phyloP scores from a whole-genome alignment of 78 protist species.

The Dictyostelium capitatum region DNA sequence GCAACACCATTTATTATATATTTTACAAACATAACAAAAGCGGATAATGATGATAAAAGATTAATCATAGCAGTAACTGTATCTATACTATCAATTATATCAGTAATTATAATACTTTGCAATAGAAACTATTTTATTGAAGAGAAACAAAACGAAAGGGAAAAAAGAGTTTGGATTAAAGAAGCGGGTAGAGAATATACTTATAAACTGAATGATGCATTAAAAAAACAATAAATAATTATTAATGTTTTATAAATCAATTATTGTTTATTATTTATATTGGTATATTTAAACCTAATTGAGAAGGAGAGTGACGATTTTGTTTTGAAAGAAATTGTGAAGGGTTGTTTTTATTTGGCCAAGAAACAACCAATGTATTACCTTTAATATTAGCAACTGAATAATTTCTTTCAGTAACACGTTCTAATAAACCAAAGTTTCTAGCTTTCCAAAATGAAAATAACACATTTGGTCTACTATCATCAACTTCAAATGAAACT shows the following conservation, averaged over 20 bases:
- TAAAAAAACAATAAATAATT: neutral
- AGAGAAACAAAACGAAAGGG: neutral
- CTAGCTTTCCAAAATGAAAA: constrained; percentile 68
- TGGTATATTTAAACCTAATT: neutral
- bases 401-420: constrained; percentile 68
- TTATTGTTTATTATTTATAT: neutral
- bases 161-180: neutral
- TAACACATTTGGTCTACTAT: constrained; percentile 36
- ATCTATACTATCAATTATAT: too few relatives aligned
- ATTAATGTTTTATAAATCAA: neutral
- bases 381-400: constrained; percentile 13
- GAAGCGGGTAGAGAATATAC: too few relatives aligned
- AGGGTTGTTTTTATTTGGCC: constrained; percentile 60
- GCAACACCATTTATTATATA: neutral
- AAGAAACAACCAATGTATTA: constrained; percentile 44
- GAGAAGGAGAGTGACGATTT: constrained; percentile 41
- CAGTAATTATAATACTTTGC: neutral
- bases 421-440: constrained; percentile 43
- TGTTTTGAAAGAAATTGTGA: neutral
- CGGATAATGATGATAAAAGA: too few relatives aligned
- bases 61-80: too few relatives aligned
- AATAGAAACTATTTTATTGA: neutral
- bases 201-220: neutral
- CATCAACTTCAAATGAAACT: constrained; percentile 23
- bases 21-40: too few relatives aligned